Evolutionary conservation across 176 grass and related monocot genomes (phyloP), one percentile per base, ranked within the genome.

Genomic region (Zea luxurians): DNA sequence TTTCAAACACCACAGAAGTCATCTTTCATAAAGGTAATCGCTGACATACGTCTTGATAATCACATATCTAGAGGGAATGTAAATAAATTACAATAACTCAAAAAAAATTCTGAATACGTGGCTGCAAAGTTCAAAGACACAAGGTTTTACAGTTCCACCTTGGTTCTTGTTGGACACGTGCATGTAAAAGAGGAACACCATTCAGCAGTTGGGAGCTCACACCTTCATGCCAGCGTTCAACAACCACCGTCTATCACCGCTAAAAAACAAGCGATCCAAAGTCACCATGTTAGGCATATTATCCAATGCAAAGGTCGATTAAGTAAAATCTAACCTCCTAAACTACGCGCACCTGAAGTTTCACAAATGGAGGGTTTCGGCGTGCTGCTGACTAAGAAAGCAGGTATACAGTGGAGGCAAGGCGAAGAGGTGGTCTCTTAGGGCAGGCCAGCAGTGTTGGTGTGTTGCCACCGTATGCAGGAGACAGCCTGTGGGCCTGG

Each of bases 251-350:
- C 7, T 4, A 0, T 65, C 21, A 15, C 44, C 64, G 21, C 62
- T 72, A 65, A 40, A 38, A 79, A 40, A 79, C 1, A 35, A 45
- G 11, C 16, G 43, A 81, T 72, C 68, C 58, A 73, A 50, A 65
- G 13, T 18, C 37, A 37, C 6, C 67, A 38, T 66, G 60, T 11
- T 35, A 85, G 68, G 41, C 47, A 58, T 65, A 38, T 48, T 59
- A 65, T 57, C 6, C 6, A 17, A 57, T n/a, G 17, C 53, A 8
- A 57, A 57, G 15, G 53, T 57, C 17, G 53, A 18, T 0, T n/a
- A 57, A 57, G 18, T 18, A 18, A 57, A 57, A 57, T 7, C 15
- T n/a, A 55, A n/a, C 53, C 2, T 57, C 17, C 15, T 16, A 54
- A 54, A 54, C 52, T 54, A 54, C 53, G 18, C n/a, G 53, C 53